Conservation (phyloP, 1,284 basidiomycete species). For the Vanrija sp. region DNA sequence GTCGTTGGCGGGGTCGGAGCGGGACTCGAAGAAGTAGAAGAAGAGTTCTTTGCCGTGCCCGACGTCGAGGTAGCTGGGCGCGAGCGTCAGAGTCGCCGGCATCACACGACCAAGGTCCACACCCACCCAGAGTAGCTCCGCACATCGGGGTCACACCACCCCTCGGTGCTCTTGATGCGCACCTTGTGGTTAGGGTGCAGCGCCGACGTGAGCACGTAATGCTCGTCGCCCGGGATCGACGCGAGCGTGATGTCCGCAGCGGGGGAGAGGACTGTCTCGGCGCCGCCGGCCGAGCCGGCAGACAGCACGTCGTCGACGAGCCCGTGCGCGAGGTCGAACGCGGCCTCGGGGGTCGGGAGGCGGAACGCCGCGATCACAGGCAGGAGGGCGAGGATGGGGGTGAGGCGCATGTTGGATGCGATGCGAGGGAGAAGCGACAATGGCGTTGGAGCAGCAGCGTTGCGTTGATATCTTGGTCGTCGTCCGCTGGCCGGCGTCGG, state of each 20-base stretch:
- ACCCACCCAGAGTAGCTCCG: conserved; percentile 39
- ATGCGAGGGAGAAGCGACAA: not conserved
- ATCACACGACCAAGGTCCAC: too few relatives aligned
- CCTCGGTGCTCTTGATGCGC: conserved; percentile 46
- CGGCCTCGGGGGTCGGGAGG: conserved; percentile 32
- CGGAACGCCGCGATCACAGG: conserved; percentile 25
- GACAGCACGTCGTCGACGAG: conserved; percentile 17
- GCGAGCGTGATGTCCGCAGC: conserved; percentile 36
- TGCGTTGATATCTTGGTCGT: not conserved
- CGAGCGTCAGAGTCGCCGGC: not conserved
- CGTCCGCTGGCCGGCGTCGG: not conserved
- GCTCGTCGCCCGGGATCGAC: conserved; percentile 31
- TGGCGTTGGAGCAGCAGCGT: not conserved
- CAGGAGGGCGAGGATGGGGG: conserved; percentile 16
- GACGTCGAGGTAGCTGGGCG: conserved; percentile 56
- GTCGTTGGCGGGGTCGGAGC: conserved; percentile 59
- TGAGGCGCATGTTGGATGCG: conserved; percentile 2
- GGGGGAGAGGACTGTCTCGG: conserved; percentile 18
- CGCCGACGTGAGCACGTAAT: conserved; percentile 25
- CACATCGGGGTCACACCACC: conserved; percentile 49
- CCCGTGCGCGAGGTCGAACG: conserved; percentile 24
- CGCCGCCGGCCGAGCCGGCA: not conserved
- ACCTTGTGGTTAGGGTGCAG: conserved; percentile 40
- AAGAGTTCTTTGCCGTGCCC: conserved; percentile 68
- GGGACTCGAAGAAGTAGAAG: conserved; percentile 81